Conservation (phyloP, 371 early-diverging fungal genomes). For the Syncephalastrum sp. region DNA sequence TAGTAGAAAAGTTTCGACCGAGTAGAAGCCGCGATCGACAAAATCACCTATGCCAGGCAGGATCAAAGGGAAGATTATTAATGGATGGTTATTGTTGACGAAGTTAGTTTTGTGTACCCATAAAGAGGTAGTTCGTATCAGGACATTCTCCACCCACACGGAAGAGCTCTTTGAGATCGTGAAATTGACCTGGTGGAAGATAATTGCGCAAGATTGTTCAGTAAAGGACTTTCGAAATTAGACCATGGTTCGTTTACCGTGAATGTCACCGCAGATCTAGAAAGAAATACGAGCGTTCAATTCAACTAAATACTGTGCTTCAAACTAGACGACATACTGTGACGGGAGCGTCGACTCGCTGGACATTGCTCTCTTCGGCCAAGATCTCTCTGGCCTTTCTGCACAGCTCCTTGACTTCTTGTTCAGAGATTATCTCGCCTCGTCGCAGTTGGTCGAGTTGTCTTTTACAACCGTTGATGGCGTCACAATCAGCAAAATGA, state of each 20-base stretch:
- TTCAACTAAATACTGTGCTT: neutral
- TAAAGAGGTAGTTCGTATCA: conserved; percentile 95
- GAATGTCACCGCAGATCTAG: conserved; percentile 98
- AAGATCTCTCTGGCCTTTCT: conserved; percentile 92
- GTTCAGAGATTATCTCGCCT: conserved; percentile 91
- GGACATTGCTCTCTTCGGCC: conserved; percentile 95
- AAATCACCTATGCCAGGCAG: conserved; percentile 82
- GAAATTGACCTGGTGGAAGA: conserved; percentile 80
- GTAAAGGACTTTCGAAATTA: neutral
- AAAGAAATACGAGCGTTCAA: conserved; percentile 5
- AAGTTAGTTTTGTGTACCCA: conserved; percentile 65
- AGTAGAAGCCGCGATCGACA: conserved; percentile 99
- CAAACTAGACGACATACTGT: conserved; percentile 59
- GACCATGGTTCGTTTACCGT: conserved; percentile 44
- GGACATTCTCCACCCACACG: conserved; percentile 96
- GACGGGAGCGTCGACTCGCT: conserved; percentile 95
- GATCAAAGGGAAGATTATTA: neutral
- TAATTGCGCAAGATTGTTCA: neutral
- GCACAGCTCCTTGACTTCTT: conserved; percentile 92
- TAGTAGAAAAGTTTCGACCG: conserved; percentile 98
- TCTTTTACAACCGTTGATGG: conserved; percentile 32
- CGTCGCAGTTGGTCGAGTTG: conserved; percentile 85
- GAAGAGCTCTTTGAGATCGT: conserved; percentile 95
- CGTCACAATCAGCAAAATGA: neutral
- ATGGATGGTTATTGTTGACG: neutral